These are phyloP conservation scores for Tetraselmis striata DNA, from an alignment of 139 green algal genomes.

Conservation along the genomic window DNA sequence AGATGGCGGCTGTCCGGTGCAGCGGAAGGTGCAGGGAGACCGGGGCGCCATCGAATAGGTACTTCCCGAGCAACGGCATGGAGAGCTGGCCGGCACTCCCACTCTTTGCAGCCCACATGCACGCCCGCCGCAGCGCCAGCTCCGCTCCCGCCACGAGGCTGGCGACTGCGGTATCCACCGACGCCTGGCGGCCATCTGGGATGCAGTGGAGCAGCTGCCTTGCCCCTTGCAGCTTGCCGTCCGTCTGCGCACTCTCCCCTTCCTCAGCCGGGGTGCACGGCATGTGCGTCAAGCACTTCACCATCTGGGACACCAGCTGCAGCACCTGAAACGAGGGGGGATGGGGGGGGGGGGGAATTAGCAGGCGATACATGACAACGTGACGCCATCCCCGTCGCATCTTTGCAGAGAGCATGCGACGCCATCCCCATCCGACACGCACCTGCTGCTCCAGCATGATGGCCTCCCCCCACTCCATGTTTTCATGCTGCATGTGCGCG, in stretches of 20 bases:
- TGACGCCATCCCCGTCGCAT: too few relatives aligned
- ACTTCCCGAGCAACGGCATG: neutral
- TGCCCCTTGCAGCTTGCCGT: neutral
- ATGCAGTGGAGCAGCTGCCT: neutral
- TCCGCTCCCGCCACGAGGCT: neutral
- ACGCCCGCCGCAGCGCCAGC: neutral
- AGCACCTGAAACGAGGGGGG: too few relatives aligned
- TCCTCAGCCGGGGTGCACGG: neutral
- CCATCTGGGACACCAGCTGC: neutral
- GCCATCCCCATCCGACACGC: neutral
- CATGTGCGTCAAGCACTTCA: neutral
- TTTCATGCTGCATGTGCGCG: neutral
- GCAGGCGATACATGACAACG: too few relatives aligned
- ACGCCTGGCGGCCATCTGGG: neutral
- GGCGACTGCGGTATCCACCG: neutral
- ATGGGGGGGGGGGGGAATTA: too few relatives aligned
- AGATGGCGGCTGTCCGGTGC: neutral
- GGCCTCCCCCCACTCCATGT: neutral
- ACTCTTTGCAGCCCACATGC: neutral
- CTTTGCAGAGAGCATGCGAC: too few relatives aligned
- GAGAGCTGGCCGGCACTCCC: neutral
- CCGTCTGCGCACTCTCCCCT: neutral
- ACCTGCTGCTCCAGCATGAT: neutral
- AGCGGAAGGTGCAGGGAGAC: neutral
- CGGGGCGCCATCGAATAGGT: neutral